Evolutionary conservation across 371 early-diverging fungal genomes (phyloP).

Genomic region (Capillidium heterosporum): DNA sequence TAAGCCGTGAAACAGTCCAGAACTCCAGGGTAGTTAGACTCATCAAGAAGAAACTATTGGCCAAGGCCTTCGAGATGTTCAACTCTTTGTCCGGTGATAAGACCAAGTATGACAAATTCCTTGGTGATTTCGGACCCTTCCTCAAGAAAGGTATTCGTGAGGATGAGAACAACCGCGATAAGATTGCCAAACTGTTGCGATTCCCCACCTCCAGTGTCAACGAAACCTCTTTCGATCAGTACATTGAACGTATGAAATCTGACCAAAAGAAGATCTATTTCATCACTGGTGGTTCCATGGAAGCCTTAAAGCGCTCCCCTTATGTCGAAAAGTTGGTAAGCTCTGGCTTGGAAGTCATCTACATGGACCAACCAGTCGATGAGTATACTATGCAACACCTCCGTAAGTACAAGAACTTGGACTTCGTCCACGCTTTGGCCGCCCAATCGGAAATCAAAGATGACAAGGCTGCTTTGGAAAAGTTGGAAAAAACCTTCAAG

Average conservation of each 20-base stretch:
- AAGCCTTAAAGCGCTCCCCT: constrained; percentile 62
- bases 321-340: constrained; percentile 69
- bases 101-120: constrained; percentile 51
- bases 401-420: constrained; percentile 50
- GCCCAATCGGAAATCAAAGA: constrained; percentile 63
- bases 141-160: constrained; percentile 80
- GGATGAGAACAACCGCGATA: constrained; percentile 40
- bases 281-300: constrained; percentile 50
- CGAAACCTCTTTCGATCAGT: constrained; percentile 56
- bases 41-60: constrained; percentile 67
- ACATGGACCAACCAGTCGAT: constrained; percentile 80
- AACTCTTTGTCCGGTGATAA: constrained; percentile 46
- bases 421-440: constrained; percentile 45
- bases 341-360: constrained; percentile 81
- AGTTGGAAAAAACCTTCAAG: constrained; percentile 30
- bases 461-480: constrained; percentile 21
- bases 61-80: constrained; percentile 79
- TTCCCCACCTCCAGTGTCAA: constrained; percentile 40
- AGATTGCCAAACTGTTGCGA: constrained; percentile 60
- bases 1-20: constrained; percentile 91
- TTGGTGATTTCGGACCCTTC: constrained; percentile 43
- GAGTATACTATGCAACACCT: constrained; percentile 63
- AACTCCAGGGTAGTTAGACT: constrained; percentile 55
- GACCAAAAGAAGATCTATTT: constrained; percentile 80
- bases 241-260: constrained; percentile 70